Evolutionary conservation across 1,284 basidiomycete genomes (phyloP).

Genomic region (Sporisorium iseilematis-ciliati): DNA sequence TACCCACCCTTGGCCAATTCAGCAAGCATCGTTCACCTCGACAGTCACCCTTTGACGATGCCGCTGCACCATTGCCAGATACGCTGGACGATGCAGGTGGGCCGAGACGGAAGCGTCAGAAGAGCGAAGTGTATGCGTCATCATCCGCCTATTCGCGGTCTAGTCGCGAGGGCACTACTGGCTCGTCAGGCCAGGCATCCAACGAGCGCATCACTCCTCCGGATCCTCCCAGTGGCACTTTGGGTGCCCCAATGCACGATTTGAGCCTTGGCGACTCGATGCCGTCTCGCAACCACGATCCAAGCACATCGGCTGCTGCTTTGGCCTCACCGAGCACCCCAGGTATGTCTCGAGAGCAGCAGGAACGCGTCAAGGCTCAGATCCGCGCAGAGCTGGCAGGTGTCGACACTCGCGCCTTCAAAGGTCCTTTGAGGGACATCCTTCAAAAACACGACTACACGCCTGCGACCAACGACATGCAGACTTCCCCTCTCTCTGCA

Average conservation of each 20-base stretch:
- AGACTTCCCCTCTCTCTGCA: conserved; percentile 40
- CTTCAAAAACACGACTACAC: conserved; percentile 49
- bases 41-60: conserved; percentile 54
- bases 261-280: conserved; percentile 46
- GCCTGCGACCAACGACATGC: conserved; percentile 33
- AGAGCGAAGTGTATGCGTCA: conserved; percentile 37
- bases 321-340: conserved; percentile 24
- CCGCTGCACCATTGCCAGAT: conserved; percentile 18
- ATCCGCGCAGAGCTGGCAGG: conserved; percentile 54
- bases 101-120: conserved; percentile 50
- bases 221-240: conserved; percentile 44
- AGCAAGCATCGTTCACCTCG: conserved; percentile 46
- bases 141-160: conserved; percentile 19
- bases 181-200: conserved; percentile 20
- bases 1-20: conserved; percentile 24
- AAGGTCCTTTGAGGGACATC: conserved; percentile 57
- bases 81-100: conserved; percentile 27
- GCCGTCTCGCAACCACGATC: conserved; percentile 23
- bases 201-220: conserved; percentile 26
- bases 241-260: conserved; percentile 52
- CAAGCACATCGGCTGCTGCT: conserved; percentile 14
- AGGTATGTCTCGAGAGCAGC: conserved; percentile 38
- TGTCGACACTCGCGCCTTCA: conserved; percentile 58
- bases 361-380: conserved; percentile 48
- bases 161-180: conserved; percentile 28